Conservation (phyloP, 75 land plant species). For the Cupressus sempervirens region DNA sequence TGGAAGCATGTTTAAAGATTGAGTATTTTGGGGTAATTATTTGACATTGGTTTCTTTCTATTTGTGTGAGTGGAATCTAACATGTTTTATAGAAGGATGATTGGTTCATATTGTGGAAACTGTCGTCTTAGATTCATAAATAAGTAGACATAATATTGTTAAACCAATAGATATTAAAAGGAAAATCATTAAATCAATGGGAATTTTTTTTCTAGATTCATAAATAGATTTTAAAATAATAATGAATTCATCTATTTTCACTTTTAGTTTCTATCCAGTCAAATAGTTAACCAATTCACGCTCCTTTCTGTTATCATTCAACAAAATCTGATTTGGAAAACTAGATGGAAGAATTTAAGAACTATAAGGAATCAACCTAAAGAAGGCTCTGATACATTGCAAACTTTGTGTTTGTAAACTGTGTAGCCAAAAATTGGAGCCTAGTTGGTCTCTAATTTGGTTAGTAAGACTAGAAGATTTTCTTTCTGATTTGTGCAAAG, state of each 20-base stretch:
- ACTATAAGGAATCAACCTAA: not conserved
- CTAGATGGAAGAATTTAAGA: not conserved
- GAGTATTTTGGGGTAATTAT: not conserved
- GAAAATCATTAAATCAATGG: not conserved
- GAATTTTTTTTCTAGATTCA: not conserved
- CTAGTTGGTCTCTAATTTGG: not conserved
- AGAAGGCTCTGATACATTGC: not conserved
- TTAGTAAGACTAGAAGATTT: not conserved
- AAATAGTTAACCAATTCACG: not conserved
- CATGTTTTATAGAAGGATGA: not conserved
- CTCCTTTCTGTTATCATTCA: not conserved
- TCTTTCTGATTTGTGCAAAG: not conserved
- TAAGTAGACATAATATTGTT: not conserved
- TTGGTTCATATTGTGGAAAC: not conserved
- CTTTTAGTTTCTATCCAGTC: not conserved
- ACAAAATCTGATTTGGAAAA: not conserved
- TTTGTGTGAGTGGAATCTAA: not conserved
- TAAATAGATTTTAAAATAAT: not conserved
- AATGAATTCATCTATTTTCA: not conserved
- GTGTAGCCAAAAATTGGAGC: not conserved
- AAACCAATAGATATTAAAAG: not conserved
- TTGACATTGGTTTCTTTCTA: not conserved
- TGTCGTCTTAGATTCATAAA: not conserved
- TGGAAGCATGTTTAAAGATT: constrained; percentile 5
- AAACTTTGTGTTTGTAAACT: not conserved